Percentiles rank a stretch among this genome's conserved stretches.
Conservation (phyloP, 176 grass and related monocot species). For the Tuctoria greenei region DNA sequence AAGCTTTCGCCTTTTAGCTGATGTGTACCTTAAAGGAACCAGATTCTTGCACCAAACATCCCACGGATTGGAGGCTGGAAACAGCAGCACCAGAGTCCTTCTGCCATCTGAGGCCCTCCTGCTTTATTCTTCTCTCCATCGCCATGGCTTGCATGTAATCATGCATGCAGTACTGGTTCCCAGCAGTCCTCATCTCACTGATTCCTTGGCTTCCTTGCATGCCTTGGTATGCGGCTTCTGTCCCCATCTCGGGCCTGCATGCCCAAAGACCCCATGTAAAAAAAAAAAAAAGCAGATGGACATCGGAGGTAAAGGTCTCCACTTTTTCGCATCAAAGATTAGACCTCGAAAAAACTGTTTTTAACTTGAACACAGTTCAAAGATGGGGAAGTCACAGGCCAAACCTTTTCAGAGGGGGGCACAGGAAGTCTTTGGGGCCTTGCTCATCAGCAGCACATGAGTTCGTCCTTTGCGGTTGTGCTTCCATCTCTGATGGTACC, state of each 20-base stretch:
- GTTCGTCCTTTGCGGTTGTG: conserved; percentile 51
- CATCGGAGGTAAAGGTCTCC: conserved; percentile 20
- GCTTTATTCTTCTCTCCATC: conserved; percentile 64
- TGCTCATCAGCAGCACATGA: conserved; percentile 73
- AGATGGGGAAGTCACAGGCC: conserved; percentile 31
- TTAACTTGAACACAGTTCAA: conserved; percentile 37
- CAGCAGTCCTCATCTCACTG: conserved; percentile 48
- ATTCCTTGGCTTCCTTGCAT: conserved; percentile 66
- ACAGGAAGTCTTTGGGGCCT: conserved; percentile 67
- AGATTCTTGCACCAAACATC: conserved; percentile 67
- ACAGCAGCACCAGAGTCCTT: conserved; percentile 52
- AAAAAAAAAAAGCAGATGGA: conserved; percentile 33
- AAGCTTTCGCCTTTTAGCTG: conserved; percentile 7
- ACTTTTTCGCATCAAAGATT: conserved; percentile 45
- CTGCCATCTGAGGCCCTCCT: conserved; percentile 64
- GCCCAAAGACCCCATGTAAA: conserved; percentile 32
- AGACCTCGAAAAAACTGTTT: conserved; percentile 33
- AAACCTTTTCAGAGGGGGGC: conserved; percentile 90
- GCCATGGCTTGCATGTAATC: conserved; percentile 76
- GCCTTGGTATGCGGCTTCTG: conserved; percentile 47
- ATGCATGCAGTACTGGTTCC: conserved; percentile 64
- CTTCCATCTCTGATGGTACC: conserved; percentile 45
- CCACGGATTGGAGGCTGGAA: conserved; percentile 59
- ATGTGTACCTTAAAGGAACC: conserved; percentile 74
- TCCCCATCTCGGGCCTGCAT: conserved; percentile 61